These are phyloP conservation scores for Chimonanthus praecox DNA, from an alignment of 164 flowering plant species.

Conservation along the genomic window DNA sequence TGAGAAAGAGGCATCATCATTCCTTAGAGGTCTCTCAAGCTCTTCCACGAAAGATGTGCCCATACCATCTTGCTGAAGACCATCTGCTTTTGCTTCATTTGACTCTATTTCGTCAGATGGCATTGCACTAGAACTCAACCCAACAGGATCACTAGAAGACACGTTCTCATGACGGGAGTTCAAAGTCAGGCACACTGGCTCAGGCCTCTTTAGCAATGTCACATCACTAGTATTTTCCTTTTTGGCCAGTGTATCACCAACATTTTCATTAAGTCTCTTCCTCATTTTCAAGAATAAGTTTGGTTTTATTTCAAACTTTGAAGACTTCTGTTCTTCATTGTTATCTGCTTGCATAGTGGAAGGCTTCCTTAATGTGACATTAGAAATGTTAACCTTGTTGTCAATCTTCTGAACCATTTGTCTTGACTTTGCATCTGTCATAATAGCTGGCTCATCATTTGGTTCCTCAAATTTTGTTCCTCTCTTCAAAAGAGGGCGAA, in stretches of 20 bases:
- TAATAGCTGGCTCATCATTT: constrained; percentile 16
- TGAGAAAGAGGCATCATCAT: constrained; percentile 8
- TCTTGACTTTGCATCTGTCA: constrained; percentile 25
- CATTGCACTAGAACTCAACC: neutral
- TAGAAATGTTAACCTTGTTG: constrained; percentile 34
- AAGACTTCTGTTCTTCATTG: constrained; percentile 15
- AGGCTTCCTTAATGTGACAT: constrained; percentile 69
- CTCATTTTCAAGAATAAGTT: constrained; percentile 33
- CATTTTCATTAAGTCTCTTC: constrained; percentile 21
- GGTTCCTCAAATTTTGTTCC: constrained; percentile 36
- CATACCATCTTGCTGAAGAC: constrained; percentile 6
- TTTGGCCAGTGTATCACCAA: constrained; percentile 18
- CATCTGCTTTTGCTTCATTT: constrained; percentile 9
- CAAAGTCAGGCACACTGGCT: constrained; percentile 6
- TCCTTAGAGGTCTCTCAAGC: constrained; percentile 12
- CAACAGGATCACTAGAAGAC: constrained; percentile 13
- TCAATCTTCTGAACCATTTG: constrained; percentile 18
- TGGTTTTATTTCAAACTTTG: constrained; percentile 30
- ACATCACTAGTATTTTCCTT: constrained; percentile 24
- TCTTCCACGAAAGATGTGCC: neutral
- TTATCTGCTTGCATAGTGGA: constrained; percentile 33
- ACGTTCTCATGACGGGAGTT: constrained; percentile 1
- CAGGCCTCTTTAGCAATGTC: constrained; percentile 27
- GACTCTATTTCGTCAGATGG: neutral
- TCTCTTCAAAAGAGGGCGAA: constrained; percentile 61